Base-by-base conservation (phyloP, 2,329 filamentous ascomycete genomes). In the Diaporthe sp. region DNA sequence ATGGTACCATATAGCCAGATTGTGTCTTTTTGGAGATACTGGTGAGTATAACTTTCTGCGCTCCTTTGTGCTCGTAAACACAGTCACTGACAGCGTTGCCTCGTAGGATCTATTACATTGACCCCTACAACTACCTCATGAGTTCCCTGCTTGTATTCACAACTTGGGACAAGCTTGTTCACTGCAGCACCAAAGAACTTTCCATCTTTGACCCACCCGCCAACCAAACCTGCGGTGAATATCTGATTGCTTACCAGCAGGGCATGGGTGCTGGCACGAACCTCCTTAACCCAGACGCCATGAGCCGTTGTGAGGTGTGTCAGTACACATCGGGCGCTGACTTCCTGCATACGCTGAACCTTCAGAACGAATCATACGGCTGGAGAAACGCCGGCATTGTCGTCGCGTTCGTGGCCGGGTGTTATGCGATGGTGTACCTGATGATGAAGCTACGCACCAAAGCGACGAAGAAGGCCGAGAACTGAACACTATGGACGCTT, bases 361-460 rank as follows among this genome's bases (percentile, higher is more conserved):
- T 94, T 10, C 84, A 85, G 1, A 85, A 90, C 5, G 90, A 93
- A 77, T 89, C 86, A 75, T 91, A 91, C 77, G 92, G 91, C 0
- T 94, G 92, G 92, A 86, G 92, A 65, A 86, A 94, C 81, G 89
- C 90, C 0, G 92, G 79, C 0, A 90, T 93, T 63, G 86, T 88
- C 3, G 88, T 87, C 1, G 82, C 90, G 7, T 92, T 92, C 9
- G 37, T 76, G 73, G 65, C 70, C 27, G 77, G 75, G 7, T 83
- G 82, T 2, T 87, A 87, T 74, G 82, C 78, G 7, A 73, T 85
- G 71, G 86, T 87, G 1, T 87, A 84, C 77, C 55, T 85, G 32
- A 83, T 87, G 81, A 87, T 87, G 86, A 87, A 86, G 79, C 76
- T 87, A 58, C 79, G 86, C 73, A 87, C 84, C 50, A 87, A 87